A percentile compares a stretch with the other conserved stretches of the same genome.
These are phyloP conservation scores for Fistulina hepatica DNA, from an alignment of 1,284 basidiomycete genomes.

Conservation along the genomic window DNA sequence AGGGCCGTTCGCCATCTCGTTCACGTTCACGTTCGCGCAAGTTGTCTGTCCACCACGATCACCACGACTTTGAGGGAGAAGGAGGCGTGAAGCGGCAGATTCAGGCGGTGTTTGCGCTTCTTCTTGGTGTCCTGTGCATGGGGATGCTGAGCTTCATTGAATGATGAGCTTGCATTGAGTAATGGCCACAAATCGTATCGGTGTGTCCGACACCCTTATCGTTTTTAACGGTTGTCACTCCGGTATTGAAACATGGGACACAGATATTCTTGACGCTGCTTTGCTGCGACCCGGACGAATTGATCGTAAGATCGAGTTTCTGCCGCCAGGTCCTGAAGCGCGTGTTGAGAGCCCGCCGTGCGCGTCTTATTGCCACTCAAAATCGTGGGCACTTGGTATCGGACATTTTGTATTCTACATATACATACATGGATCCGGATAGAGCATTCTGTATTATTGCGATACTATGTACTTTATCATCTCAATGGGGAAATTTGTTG, in stretches of 20 bases:
- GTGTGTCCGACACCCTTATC: slow-evolving; percentile 27
- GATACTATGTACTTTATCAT: too few relatives aligned
- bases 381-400: too few relatives aligned
- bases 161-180: too few relatives aligned
- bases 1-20: too few relatives aligned
- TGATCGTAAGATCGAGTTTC: slow-evolving; percentile 98
- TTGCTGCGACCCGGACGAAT: slow-evolving; percentile 93
- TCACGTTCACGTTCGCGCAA: too few relatives aligned
- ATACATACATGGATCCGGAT: too few relatives aligned
- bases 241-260: background rate
- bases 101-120: slow-evolving; percentile 44
- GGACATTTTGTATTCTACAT: too few relatives aligned
- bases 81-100: slow-evolving; percentile 31
- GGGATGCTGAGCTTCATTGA: slow-evolving; percentile 25
- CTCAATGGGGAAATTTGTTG: too few relatives aligned
- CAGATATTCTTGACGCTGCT: slow-evolving; percentile 93
- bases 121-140: slow-evolving; percentile 48
- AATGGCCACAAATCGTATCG: slow-evolving; percentile 98
- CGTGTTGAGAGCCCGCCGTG: too few relatives aligned
- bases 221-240: slow-evolving; percentile 2
- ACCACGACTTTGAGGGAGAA: slow-evolving; percentile 11
- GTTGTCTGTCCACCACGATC: too few relatives aligned
- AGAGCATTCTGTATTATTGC: too few relatives aligned
- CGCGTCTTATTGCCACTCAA: too few relatives aligned
- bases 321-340: slow-evolving; percentile 95